Base-by-base conservation (phyloP, 2,329 filamentous ascomycete species). In the Fusarium euwallaceae region DNA sequence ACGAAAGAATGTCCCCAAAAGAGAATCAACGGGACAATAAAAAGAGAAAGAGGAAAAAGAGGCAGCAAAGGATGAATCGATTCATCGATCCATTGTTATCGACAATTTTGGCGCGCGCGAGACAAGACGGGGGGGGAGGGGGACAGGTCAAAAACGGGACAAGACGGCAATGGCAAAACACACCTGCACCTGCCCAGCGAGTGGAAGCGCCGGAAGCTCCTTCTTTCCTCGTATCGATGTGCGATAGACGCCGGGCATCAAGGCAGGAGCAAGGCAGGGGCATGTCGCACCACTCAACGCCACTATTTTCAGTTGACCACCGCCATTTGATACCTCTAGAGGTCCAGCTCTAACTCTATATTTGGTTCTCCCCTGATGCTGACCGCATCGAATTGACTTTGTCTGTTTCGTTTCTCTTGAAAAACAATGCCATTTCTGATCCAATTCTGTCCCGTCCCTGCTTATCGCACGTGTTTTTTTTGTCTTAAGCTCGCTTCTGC, bases 231-330 rank as follows among this genome's bases (percentile, higher is more conserved):
- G 51, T 65, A 65, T 65, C 29, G 29, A 59, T 59, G 48, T 59
- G 51, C 62, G 32, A 65, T 65, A 65, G 39, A 65, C 62, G 62
- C 62, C 36, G 27, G 29, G 48, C 48, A 53, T 53, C 48, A 53
- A 32, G 45, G 45, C 45, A 51, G 45, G 45, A 51, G 45, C 43
- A 51, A 48, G 36, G 68, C 76, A 78, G 76, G 76, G 76, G 76
- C 61, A 22, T 67, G 76, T 78, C 76, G 74, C 76, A 78, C 76
- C 68, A 71, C 24, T 29, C 43, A 51, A 65, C 32, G 61, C 71
- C 67, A 60, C 66, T 70, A 43, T 61, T 72, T 69, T 73, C 72
- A 74, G 72, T 70, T 75, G 63, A 53, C 58, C 72, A 74, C 72
- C 71, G 71, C 62, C 69, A 63, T 58, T 45, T 53, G 48, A 53